A percentile compares a stretch with the other conserved stretches of the same genome.
Conservation (phyloP, 495 filamentous ascomycete species). For the Pseudomonodictys pantanalensis region DNA sequence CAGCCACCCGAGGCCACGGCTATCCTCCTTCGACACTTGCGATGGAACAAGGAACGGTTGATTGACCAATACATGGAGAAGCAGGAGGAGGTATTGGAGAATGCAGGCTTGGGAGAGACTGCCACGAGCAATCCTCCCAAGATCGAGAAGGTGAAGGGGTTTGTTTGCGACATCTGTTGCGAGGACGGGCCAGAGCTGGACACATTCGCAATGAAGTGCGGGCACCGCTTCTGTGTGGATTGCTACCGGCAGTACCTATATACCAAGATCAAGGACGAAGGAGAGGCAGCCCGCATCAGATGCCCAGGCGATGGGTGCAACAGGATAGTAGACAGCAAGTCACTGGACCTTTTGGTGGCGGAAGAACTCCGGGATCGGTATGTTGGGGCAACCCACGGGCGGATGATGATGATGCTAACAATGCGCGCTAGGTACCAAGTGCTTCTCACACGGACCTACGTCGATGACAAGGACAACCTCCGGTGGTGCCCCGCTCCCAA, state of each 20-base stretch:
- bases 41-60: constrained; percentile 94
- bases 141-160: constrained; percentile 68
- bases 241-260: constrained; percentile 88
- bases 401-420: constrained; percentile 9
- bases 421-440: constrained; percentile 69
- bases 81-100: constrained; percentile 72
- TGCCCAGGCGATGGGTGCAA: constrained; percentile 86
- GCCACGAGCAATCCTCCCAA: constrained; percentile 56
- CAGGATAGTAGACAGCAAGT: constrained; percentile 86
- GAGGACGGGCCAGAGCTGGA: constrained; percentile 78
- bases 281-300: constrained; percentile 90
- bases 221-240: constrained; percentile 89
- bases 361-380: constrained; percentile 67
- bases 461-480: constrained; percentile 90
- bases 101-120: constrained; percentile 72
- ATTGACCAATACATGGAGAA: constrained; percentile 94
- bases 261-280: constrained; percentile 91
- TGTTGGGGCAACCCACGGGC: constrained; percentile 12
- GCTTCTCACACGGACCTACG: constrained; percentile 87
- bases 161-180: constrained; percentile 93
- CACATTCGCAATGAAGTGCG: constrained; percentile 93
- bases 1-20: constrained; percentile 82
- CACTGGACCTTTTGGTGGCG: constrained; percentile 77
- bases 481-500: constrained; percentile 98
- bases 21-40: constrained; percentile 79